Evolutionary conservation across 2,329 filamentous ascomycete species (phyloP), one percentile per base, ranked within the genome.

Genomic region (Phialophora tarda): DNA sequence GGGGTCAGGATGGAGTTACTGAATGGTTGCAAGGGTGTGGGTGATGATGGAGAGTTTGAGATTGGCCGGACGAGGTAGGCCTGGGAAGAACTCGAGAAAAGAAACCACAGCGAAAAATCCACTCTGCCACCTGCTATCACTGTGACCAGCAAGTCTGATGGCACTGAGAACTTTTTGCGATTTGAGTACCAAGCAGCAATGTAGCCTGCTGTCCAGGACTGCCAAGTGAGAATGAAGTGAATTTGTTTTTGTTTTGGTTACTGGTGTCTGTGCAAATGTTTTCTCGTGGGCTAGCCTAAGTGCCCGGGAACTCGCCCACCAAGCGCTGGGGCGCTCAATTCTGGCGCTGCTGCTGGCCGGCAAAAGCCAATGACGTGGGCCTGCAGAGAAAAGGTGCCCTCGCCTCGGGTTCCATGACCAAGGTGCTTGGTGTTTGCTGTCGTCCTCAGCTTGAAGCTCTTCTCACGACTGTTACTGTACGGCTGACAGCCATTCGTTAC

Each of bases 1-100:
- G 66, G 56, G 61, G 57, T 48, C 54, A 62, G 65, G 62, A 69
- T 66, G 68, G 62, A 67, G 58, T 65, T 63, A 59, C 48, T 59
- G 32, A 55, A 63, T 59, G 55, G 64, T 38, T 63, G 55, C 44
- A 56, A 63, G 51, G 61, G 61, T 63, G 54, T 26, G 24, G 24
- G 44, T 24, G 51, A 51, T 38, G 32, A 38, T 34, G 47, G 59
- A 54, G 48, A 38, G 59, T 24, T 61, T 61, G 48, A 53, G 59
- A 61, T 61, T 61, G 59, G 59, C 51, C 47, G 59, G 59, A 50
- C 34, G 53, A 48, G 60, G 30, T 47, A 51, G 53, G 30, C 54
- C 14, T 7, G 23, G 47, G 44, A 62, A 47, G n/a, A 30, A 59
- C 17, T 32, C n/a, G 57, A 53, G 30, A 61, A 53, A 51, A 61